Base-by-base conservation (phyloP, 805 yeast species). In the Ogataea ganodermae region DNA sequence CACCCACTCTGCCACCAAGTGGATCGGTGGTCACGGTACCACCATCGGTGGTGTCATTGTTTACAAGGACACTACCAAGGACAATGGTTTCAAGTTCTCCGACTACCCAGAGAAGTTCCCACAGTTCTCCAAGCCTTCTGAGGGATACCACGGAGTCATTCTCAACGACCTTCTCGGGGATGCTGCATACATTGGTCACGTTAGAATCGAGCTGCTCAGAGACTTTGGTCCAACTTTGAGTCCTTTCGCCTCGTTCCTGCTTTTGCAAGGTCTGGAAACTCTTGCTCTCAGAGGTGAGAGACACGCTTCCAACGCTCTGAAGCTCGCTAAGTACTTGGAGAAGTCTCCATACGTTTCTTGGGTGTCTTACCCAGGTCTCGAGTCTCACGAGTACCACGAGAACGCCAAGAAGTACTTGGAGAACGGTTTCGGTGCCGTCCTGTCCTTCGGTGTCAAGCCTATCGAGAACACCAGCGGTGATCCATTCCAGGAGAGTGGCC, bases 21-120 rank as follows among this genome's bases (percentile, higher is more conserved):
- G 97, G 97, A 91, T 91, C 57, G 96, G 96, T 54, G 98, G 97
- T 50, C 97, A 91, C 65, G 97, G 98, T 65, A 89, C 87, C 48
- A 89, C 97, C 36, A 84, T 91, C 68, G 97, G 86, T 45, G 98
- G 98, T 75, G 87, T 84, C 44, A 76, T 92, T 56, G 77, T 92
- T 40, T 65, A 45, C 55, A 65, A 63, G 38, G 61, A 63, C 41
- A 58, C 61, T 16, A 50, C 56, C 16, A 97, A 92, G 67, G 81
- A 90, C 30, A 97, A 97, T 57, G 91, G 86, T 42, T 92, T 92
- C 77, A 95, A 92, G 61, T 92, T 96, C 91, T 74, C 78, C 48
- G 79, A 88, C 53, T 79, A 87, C 70, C 92, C 94, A 37, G 83
- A 86, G 62, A 87, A 84, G 68, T 94, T 79, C 76, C 97, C 98